These are phyloP conservation scores for Teunomyces atbi DNA, from an alignment of 805 yeast genomes.

Conservation along the genomic window DNA sequence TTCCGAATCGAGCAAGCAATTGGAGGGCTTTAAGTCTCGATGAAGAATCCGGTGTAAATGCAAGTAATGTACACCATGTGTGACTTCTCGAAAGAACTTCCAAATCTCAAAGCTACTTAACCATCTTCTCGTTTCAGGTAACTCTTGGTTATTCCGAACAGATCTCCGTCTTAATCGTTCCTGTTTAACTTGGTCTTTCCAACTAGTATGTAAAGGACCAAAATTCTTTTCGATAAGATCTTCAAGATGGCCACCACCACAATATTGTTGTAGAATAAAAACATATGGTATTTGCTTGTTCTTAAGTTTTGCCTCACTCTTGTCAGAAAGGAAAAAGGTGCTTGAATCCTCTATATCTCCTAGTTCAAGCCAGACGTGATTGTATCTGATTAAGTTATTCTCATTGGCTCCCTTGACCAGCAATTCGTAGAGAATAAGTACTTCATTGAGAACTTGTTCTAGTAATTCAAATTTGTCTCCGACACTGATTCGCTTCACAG, in stretches of 20 bases:
- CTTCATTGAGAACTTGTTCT: conserved; percentile 72
- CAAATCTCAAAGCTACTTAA: conserved; percentile 62
- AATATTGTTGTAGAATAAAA: conserved; percentile 80
- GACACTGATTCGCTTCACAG: conserved; percentile 79
- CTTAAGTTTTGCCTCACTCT: conserved; percentile 5
- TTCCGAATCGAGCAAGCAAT: conserved; percentile 59
- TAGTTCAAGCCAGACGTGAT: conserved; percentile 89
- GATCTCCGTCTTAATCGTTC: conserved; percentile 26
- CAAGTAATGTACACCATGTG: conserved; percentile 66
- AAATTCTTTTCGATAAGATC: conserved; percentile 43
- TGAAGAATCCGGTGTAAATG: conserved; percentile 80
- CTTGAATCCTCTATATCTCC: conserved; percentile 50
- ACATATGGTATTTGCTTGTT: conserved; percentile 59
- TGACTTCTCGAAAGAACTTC: conserved; percentile 64
- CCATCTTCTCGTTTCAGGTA: conserved; percentile 18
- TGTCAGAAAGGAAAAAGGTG: conserved; percentile 22
- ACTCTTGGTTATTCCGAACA: not conserved
- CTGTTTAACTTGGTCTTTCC: conserved; percentile 24
- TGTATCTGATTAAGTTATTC: conserved; percentile 71
- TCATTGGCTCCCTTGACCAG: conserved; percentile 44
- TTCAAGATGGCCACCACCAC: conserved; percentile 86
- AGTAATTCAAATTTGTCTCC: conserved; percentile 74
- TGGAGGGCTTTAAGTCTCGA: conserved; percentile 86
- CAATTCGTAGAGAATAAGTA: conserved; percentile 60
- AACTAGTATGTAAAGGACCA: conserved; percentile 20